Percentiles rank a stretch among this genome's conserved stretches.
These are phyloP conservation scores for Saussurea involucrata DNA, from an alignment of 129 eudicot species.

Conservation along the genomic window DNA sequence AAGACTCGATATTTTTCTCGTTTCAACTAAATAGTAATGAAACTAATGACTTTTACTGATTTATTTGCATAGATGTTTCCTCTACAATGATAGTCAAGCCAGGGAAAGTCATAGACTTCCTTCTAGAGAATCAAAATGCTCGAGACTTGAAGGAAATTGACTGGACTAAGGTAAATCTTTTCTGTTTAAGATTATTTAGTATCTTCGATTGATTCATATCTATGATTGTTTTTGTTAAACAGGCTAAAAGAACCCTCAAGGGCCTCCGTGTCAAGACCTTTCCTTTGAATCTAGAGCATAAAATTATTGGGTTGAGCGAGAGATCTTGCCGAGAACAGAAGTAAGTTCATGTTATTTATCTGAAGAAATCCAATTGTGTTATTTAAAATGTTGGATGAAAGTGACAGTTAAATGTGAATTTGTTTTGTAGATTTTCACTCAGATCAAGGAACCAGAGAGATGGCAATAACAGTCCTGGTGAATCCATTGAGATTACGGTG, in stretches of 20 bases:
- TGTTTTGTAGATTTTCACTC: slow-evolving; percentile 47
- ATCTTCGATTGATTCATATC: neutral
- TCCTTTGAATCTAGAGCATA: slow-evolving; percentile 57
- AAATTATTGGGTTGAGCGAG: slow-evolving; percentile 81
- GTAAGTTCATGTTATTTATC: slow-evolving; percentile 29
- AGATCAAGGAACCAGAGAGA: slow-evolving; percentile 35
- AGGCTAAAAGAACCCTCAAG: slow-evolving; percentile 77
- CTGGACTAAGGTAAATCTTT: slow-evolving; percentile 65
- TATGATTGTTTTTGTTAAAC: slow-evolving; percentile 2
- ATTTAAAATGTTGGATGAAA: neutral
- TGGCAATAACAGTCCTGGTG: slow-evolving; percentile 24
- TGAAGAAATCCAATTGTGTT: neutral
- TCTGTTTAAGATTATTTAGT: neutral
- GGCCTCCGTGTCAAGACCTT: slow-evolving; percentile 61
- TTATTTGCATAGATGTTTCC: slow-evolving; percentile 50
- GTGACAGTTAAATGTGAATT: neutral
- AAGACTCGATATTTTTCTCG: neutral
- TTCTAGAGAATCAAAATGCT: slow-evolving; percentile 66
- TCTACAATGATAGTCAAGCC: slow-evolving; percentile 79
- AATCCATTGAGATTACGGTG: slow-evolving; percentile 47
- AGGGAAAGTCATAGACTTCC: slow-evolving; percentile 75
- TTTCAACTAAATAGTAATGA: neutral
- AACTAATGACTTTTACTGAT: neutral
- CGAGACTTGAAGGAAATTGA: slow-evolving; percentile 45
- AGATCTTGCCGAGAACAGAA: slow-evolving; percentile 57